Percentiles rank a stretch among this genome's conserved stretches.
phyloP scores from a whole-genome alignment of 108 stramenopile species.

The Parmales sp. region DNA sequence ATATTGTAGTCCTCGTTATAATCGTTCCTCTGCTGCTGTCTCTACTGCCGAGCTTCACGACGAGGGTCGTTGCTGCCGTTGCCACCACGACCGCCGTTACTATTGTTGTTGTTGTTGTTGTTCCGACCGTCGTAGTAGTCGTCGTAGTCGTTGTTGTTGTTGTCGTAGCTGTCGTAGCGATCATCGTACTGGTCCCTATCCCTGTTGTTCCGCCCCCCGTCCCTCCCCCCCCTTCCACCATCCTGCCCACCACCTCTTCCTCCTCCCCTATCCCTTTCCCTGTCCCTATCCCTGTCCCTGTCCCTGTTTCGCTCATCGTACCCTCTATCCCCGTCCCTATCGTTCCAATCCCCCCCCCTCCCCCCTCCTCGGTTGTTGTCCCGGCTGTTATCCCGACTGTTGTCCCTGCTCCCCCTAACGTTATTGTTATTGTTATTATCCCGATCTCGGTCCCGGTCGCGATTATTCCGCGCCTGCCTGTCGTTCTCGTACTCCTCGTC shows the following conservation, averaged over 20 bases:
- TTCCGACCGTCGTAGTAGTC: neutral
- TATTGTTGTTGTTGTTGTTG: neutral
- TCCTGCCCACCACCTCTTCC: neutral
- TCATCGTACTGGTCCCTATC: too few species aligned
- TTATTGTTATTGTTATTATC: neutral
- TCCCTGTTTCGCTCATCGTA: constrained; percentile 11
- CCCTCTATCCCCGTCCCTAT: constrained; percentile 12
- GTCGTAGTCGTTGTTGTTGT: too few species aligned
- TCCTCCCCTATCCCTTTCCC: constrained; percentile 3
- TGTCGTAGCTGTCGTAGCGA: too few species aligned
- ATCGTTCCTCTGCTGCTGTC: neutral
- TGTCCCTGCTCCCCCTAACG: neutral
- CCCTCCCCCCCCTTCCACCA: neutral
- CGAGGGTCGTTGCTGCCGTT: neutral
- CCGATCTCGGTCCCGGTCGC: neutral
- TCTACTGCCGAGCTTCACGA: constrained; percentile 10
- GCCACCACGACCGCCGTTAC: neutral
- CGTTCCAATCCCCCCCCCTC: neutral
- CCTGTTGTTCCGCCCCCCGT: neutral
- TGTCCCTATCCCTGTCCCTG: constrained; percentile 12
- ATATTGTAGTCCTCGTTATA: too few species aligned
- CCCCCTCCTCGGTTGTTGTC: neutral
- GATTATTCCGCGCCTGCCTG: neutral
- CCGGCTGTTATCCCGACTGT: neutral
- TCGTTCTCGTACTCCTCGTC: constrained; percentile 7